Percentiles rank a stretch among this genome's conserved stretches.
Conservation (phyloP, 1,139 yeast species). For the Yarrowia galli region DNA sequence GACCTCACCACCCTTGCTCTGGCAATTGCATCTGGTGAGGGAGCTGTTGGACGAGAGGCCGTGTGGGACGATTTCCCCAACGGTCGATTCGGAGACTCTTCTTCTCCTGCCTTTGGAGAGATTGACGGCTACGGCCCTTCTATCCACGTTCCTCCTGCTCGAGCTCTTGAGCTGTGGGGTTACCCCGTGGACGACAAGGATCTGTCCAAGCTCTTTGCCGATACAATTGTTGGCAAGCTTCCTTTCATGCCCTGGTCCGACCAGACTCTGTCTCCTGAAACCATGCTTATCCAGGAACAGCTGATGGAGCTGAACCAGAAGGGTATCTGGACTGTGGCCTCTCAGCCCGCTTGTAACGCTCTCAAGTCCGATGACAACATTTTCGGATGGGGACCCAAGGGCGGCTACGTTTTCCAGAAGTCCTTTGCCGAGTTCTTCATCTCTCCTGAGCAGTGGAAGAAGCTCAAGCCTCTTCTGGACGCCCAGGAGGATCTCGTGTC, state of each 20-base stretch:
- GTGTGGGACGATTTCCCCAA: slow-evolving; percentile 99
- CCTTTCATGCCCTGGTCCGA: slow-evolving; percentile 93
- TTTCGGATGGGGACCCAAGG: slow-evolving; percentile 95
- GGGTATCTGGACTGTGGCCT: slow-evolving; percentile 87
- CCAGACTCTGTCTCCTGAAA: slow-evolving; percentile 82
- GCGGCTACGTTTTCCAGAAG: slow-evolving; percentile 90
- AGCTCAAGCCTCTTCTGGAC: slow-evolving; percentile 62
- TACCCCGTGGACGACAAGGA: slow-evolving; percentile 71
- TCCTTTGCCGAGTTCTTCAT: slow-evolving; percentile 91
- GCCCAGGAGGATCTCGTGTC: slow-evolving; percentile 59
- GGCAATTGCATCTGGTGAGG: slow-evolving; percentile 84
- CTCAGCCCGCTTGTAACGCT: slow-evolving; percentile 90
- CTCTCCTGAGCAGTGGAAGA: slow-evolving; percentile 70
- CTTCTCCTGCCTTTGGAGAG: slow-evolving; percentile 96
- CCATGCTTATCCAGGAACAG: slow-evolving; percentile 91
- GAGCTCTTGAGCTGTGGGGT: slow-evolving; percentile 84
- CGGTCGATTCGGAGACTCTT: slow-evolving; percentile 96
- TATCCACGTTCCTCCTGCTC: slow-evolving; percentile 72
- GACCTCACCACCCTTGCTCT: slow-evolving; percentile 52
- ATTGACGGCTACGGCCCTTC: slow-evolving; percentile 97
- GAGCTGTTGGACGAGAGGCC: slow-evolving; percentile 86
- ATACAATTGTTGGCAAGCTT: slow-evolving; percentile 76
- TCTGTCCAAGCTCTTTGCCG: slow-evolving; percentile 70
- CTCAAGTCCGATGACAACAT: slow-evolving; percentile 79
- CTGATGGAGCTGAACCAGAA: slow-evolving; percentile 75